Conservation (phyloP, 1,284 basidiomycete species). For the Wolfiporia cocos region DNA sequence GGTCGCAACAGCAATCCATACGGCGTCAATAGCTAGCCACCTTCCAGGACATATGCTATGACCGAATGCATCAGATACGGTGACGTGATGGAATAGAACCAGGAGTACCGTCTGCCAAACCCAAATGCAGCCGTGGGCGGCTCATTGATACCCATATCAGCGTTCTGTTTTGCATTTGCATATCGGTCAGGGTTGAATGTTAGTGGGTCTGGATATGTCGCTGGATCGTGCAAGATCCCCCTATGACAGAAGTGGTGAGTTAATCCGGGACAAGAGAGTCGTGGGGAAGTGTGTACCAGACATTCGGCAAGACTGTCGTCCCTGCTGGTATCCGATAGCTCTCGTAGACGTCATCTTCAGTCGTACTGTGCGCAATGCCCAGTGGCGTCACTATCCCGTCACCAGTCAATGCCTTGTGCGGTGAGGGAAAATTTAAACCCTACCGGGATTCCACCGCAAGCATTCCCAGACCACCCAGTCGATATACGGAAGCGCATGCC, state of each 20-base stretch:
- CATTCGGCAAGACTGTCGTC: constrained; percentile 18
- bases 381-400: constrained; percentile 12
- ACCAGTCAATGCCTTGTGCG: no score
- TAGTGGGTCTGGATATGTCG: constrained; percentile 20
- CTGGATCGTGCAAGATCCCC: constrained; percentile 22
- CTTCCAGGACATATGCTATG: constrained; percentile 25
- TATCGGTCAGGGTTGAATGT: constrained; percentile 22
- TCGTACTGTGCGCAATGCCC: constrained; percentile 15
- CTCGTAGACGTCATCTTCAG: constrained; percentile 16
- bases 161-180: constrained; percentile 16
- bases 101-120: constrained; percentile 30
- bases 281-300: constrained; percentile 10
- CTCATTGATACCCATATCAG: constrained; percentile 23
- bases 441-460: constrained; percentile 18
- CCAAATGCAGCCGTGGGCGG: constrained; percentile 23
- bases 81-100: not conserved
- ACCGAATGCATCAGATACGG: not conserved
- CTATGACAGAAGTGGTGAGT: constrained; percentile 9
- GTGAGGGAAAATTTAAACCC: not conserved
- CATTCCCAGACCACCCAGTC: constrained; percentile 27
- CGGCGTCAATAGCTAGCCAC: constrained; percentile 22
- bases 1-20: constrained; percentile 26
- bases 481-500: constrained; percentile 25
- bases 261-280: not conserved
- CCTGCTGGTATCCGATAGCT: constrained; percentile 14